Evolutionary conservation across 495 filamentous ascomycete genomes (phyloP).

Genomic region (Annulohypoxylon maeteangense): DNA sequence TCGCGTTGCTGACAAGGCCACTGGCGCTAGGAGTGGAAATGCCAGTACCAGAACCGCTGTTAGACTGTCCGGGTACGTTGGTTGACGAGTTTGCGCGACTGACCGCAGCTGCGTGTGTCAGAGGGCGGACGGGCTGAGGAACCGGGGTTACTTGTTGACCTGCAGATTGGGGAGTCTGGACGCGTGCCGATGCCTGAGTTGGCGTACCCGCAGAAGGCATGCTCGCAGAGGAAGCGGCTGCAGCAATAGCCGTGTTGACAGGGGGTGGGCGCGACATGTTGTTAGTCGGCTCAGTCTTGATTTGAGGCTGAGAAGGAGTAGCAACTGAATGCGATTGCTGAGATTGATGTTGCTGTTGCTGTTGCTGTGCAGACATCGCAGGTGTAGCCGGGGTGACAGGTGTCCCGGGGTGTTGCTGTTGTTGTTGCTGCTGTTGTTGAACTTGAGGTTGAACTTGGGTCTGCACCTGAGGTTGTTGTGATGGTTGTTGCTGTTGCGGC

Average conservation of each 20-base stretch:
- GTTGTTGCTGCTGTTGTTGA: constrained; percentile 41
- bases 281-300: constrained; percentile 55
- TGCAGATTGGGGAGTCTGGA: constrained; percentile 61
- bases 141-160: constrained; percentile 50
- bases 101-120: constrained; percentile 59
- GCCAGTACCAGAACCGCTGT: constrained; percentile 46
- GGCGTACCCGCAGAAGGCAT: constrained; percentile 55
- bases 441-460: constrained; percentile 19
- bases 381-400: constrained; percentile 51
- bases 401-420: constrained; percentile 42
- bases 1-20: constrained; percentile 36
- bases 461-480: constrained; percentile 38
- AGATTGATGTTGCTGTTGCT: constrained; percentile 44
- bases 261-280: constrained; percentile 53
- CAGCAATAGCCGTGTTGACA: constrained; percentile 59
- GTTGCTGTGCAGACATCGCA: constrained; percentile 53
- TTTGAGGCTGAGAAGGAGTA: constrained; percentile 40
- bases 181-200: constrained; percentile 55
- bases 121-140: constrained; percentile 49
- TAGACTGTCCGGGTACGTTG: constrained; percentile 47
- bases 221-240: constrained; percentile 49
- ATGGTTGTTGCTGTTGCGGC: constrained; percentile 42
- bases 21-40: constrained; percentile 47
- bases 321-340: constrained; percentile 35
- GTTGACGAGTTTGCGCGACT: constrained; percentile 55